Conservation (phyloP, 192 early-diverging fungal genomes). For the Coemansia sp. region DNA sequence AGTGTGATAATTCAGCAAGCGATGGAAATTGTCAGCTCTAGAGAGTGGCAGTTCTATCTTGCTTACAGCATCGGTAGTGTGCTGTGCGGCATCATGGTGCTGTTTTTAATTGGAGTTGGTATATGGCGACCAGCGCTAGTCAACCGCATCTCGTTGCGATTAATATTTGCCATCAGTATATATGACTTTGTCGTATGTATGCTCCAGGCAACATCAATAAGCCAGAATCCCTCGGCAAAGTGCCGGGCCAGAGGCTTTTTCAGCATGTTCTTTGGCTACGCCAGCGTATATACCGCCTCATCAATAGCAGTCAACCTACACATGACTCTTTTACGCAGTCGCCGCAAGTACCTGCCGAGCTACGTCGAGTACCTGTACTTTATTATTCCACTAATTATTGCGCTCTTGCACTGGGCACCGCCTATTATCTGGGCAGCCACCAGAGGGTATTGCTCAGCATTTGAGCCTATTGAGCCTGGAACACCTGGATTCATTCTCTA, state of each 20-base stretch:
- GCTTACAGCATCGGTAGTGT: neutral
- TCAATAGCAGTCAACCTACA: neutral
- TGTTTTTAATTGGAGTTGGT: neutral
- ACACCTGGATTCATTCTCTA: neutral
- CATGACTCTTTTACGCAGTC: neutral
- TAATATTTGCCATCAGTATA: neutral
- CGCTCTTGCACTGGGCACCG: neutral
- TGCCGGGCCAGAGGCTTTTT: neutral
- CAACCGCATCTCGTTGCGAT: neutral
- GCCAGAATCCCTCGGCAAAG: neutral
- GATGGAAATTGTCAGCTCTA: neutral
- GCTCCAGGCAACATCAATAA: neutral
- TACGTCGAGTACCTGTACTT: slow-evolving; percentile 1
- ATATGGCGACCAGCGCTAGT: neutral
- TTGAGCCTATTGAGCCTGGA: neutral
- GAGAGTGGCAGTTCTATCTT: neutral
- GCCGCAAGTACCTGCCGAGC: neutral
- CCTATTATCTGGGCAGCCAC: neutral
- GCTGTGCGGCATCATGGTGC: neutral
- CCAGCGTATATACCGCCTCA: neutral
- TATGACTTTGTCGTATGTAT: neutral
- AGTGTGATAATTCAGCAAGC: neutral
- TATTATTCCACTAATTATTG: neutral
- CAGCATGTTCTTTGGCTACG: neutral
- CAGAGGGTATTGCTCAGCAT: neutral